Percentiles rank a stretch among this genome's conserved stretches.
Conservation (phyloP, 352 stramenopile genomes). For the Pythium brachiatum region DNA sequence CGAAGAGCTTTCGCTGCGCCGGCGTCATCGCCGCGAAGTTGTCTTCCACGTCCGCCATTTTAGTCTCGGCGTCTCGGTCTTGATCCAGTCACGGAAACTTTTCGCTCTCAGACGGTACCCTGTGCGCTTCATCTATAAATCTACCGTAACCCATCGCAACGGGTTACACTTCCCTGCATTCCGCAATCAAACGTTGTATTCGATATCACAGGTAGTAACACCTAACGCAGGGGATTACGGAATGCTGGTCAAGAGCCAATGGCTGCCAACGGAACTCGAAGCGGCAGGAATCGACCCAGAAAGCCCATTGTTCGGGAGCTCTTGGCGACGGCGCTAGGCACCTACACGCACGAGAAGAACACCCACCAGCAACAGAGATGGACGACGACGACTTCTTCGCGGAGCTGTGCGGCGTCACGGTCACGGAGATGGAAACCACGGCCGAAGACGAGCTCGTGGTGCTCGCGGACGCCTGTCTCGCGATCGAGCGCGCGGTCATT, state of each 20-base stretch:
- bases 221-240: slow-evolving; percentile 13
- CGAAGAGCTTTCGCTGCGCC: slow-evolving; percentile 78
- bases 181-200: slow-evolving; percentile 13
- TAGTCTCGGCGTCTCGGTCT: neutral
- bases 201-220: slow-evolving; percentile 1
- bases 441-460: slow-evolving; percentile 38
- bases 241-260: slow-evolving; percentile 19
- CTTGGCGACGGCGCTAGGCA: neutral
- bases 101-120: neutral
- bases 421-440: slow-evolving; percentile 36
- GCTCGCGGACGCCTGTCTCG: slow-evolving; percentile 35
- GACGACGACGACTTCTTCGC: slow-evolving; percentile 52
- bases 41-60: slow-evolving; percentile 38
- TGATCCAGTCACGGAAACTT: neutral
- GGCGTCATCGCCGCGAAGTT: slow-evolving; percentile 62
- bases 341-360: slow-evolving; percentile 2
- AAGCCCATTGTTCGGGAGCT: neutral
- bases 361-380: slow-evolving; percentile 26
- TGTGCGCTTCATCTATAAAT: slow-evolving; percentile 12
- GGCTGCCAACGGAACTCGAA: slow-evolving; percentile 19
- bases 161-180: slow-evolving; percentile 4
- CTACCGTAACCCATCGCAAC: neutral
- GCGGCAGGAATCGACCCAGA: neutral
- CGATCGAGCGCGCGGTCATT: slow-evolving; percentile 54
- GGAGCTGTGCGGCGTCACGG: slow-evolving; percentile 56